phyloP scores from a whole-genome alignment of 2,329 filamentous ascomycete genomes.

The Hypoxylon sp. region DNA sequence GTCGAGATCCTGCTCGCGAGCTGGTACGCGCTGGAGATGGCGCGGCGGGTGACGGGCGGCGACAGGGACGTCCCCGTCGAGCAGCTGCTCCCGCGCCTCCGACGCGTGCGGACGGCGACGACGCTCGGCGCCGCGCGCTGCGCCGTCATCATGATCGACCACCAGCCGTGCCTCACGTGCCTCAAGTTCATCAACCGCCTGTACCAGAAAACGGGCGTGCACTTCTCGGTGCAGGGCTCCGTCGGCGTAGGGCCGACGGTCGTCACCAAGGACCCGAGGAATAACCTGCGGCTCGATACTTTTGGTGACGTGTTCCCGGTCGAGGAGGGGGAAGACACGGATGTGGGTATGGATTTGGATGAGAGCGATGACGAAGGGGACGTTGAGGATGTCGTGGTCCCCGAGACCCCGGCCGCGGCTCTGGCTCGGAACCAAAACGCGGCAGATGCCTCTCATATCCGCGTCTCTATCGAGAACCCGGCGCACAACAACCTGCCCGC shows the following conservation, averaged over 20 bases:
- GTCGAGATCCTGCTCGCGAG: slow-evolving; percentile 43
- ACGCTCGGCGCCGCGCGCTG: slow-evolving; percentile 23
- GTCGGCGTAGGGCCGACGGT: slow-evolving; percentile 39
- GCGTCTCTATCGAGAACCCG: not conserved
- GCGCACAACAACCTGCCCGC: not conserved
- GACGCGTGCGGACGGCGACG: slow-evolving; percentile 8
- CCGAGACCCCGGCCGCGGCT: not conserved
- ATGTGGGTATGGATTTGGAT: not conserved
- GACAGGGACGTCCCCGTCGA: slow-evolving; percentile 11
- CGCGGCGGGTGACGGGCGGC: not conserved
- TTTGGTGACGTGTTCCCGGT: slow-evolving; percentile 36
- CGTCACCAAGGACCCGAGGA: slow-evolving; percentile 28
- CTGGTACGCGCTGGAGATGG: slow-evolving; percentile 32
- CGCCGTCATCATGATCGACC: slow-evolving; percentile 42
- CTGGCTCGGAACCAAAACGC: not conserved
- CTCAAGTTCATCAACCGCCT: slow-evolving; percentile 40
- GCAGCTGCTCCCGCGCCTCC: slow-evolving; percentile 28
- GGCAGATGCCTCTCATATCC: no score
- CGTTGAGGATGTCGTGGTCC: not conserved
- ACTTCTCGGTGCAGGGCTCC: slow-evolving; percentile 31
- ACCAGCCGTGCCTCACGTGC: slow-evolving; percentile 41
- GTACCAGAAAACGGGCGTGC: slow-evolving; percentile 35
- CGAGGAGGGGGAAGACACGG: slow-evolving; percentile 29
- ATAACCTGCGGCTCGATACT: slow-evolving; percentile 28
- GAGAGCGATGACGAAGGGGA: not conserved